phyloP scores from a whole-genome alignment of 768 basidiomycete species.

The Phlebiopsis flavidoalba region DNA sequence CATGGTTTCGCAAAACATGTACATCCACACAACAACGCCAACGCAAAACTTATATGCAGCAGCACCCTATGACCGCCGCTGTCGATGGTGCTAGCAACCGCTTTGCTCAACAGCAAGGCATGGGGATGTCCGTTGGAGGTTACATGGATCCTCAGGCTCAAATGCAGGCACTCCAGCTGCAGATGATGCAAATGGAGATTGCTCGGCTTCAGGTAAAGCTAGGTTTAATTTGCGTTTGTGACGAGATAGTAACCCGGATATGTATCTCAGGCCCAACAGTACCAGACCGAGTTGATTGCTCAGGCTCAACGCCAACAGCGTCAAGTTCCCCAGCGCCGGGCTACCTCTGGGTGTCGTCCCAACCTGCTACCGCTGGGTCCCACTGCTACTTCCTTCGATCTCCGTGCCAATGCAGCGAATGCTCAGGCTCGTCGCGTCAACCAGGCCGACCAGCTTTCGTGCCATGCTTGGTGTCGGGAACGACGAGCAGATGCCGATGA shows the following conservation, averaged over 20 bases:
- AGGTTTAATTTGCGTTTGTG: not conserved
- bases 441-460: constrained; percentile 62
- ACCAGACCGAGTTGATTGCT: constrained; percentile 67
- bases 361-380: constrained; percentile 73
- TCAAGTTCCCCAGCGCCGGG: constrained; percentile 41
- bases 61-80: constrained; percentile 63
- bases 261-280: constrained; percentile 67
- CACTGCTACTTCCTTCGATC: constrained; percentile 55
- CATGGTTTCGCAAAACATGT: constrained; percentile 47
- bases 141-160: constrained; percentile 44
- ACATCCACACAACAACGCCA: constrained; percentile 34
- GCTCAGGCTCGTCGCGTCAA: constrained; percentile 62
- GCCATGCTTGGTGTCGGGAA: constrained; percentile 48
- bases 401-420: constrained; percentile 48
- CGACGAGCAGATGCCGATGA: constrained; percentile 73
- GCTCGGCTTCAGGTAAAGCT: constrained; percentile 68
- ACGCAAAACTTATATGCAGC: constrained; percentile 28
- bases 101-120: constrained; percentile 56
- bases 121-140: constrained; percentile 50
- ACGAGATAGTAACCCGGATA: constrained; percentile 9
- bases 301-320: constrained; percentile 52
- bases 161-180: constrained; percentile 69
- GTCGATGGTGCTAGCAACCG: constrained; percentile 64
- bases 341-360: constrained; percentile 42
- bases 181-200: constrained; percentile 82